Base-by-base conservation (phyloP, 2,329 filamentous ascomycete genomes). In the Lojkania enalia region DNA sequence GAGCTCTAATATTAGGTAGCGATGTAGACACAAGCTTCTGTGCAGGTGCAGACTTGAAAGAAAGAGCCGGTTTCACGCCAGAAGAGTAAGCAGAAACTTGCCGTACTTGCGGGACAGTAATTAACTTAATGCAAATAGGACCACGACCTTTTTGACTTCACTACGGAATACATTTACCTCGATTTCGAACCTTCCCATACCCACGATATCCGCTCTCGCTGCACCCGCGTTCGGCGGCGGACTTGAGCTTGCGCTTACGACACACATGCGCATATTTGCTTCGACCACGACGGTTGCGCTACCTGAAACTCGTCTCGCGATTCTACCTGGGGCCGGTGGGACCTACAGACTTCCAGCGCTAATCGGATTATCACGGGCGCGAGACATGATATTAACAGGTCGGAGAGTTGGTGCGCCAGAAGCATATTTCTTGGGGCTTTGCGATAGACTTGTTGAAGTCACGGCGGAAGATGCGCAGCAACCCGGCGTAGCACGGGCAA, bases 21-120 rank as follows among this genome's bases (percentile, higher is more conserved):
- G 88, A 89, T 30, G 80, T 89, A n/a, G 89, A 96, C 58, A 78
- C 82, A 18, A 87, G 85, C 60, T 99, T 99, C 70, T 99, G 94
- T 71, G 90, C 94, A 0, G 94, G 94, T 27, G 94, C 94, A 3
- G 94, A 99, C 66, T 73, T 99, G 61, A 97, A 96, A 67, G 92
- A 96, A 76, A 77, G 92, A 20, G 80, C 81, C 46, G 81, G 78
- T 3, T 94, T 96, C 71, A 85, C 82, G 1, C 79, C 78, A 49
- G 81, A 90, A 58, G 87, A 96, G 90, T 95, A 70, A 50, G 82
- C 71, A 15, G 13, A n/a, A n/a, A n/a, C 23, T 27, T 27, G 7
- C 7, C 7, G 7, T n/a, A 9, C 23, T 7, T 27, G 7, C 23
- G n/a, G 23, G n/a, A 7, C 7, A n/a, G 23, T 27, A 7, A n/a